A percentile compares a stretch with the other conserved stretches of the same genome.
phyloP scores from a whole-genome alignment of 139 green algal species.

The Auxenochlorella protothecoides region DNA sequence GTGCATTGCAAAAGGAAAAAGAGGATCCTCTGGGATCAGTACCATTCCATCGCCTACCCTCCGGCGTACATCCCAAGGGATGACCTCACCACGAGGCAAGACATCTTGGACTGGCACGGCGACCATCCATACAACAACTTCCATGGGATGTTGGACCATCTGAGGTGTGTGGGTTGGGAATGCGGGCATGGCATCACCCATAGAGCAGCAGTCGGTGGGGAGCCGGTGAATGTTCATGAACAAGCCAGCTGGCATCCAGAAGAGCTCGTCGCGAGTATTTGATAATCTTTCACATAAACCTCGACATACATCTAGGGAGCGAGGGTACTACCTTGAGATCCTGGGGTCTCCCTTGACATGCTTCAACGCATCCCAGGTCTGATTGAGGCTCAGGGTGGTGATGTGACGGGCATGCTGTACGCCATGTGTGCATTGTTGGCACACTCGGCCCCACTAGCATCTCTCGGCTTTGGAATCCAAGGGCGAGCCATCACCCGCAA shows the following conservation, averaged over 20 bases:
- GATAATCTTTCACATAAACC: not conserved
- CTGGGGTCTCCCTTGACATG: constrained; percentile 84
- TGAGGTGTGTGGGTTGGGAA: constrained; percentile 24
- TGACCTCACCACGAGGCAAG: constrained; percentile 56
- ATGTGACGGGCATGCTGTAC: no score
- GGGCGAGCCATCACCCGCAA: no score
- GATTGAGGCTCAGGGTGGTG: no score
- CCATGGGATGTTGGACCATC: constrained; percentile 71
- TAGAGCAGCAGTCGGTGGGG: no score
- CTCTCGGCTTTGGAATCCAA: no score
- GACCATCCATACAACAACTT: constrained; percentile 97
- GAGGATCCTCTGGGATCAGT: constrained; percentile 93
- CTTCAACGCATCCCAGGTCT: constrained; percentile 68
- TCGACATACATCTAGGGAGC: constrained; percentile 12
- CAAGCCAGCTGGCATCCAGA: no score
- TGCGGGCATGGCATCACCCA: no score
- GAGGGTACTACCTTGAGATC: constrained; percentile 75
- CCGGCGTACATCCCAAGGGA: constrained; percentile 90
- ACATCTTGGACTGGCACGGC: constrained; percentile 98
- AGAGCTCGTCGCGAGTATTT: not conserved
- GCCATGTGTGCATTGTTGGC: no score
- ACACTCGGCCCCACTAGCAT: no score
- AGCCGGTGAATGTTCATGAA: no score
- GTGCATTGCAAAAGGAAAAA: constrained; percentile 24
- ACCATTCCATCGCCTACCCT: constrained; percentile 91